A percentile compares a stretch with the other conserved stretches of the same genome.
Evolutionary conservation across 192 early-diverging fungal genomes (phyloP).

Genomic region (Haplosporangium gracile): DNA sequence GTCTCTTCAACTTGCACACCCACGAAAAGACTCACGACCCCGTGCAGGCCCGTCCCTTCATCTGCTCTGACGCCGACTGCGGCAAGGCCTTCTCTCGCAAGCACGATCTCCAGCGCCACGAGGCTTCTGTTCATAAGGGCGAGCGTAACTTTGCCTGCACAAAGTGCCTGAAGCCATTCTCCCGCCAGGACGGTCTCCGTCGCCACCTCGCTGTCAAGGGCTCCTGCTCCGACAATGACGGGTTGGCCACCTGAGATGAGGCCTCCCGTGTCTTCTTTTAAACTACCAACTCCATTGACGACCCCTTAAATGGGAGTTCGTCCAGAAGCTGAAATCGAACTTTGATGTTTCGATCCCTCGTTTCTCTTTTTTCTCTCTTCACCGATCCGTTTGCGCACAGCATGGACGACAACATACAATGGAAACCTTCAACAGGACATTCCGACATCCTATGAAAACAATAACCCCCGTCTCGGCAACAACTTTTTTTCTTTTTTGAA

Average conservation of each 20-base stretch:
- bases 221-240: slow-evolving; percentile 50
- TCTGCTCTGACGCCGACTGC: slow-evolving; percentile 65
- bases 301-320: slow-evolving; percentile 25
- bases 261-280: slow-evolving; percentile 42
- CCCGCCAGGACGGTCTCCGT: slow-evolving; percentile 75
- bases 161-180: slow-evolving; percentile 68
- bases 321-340: background rate
- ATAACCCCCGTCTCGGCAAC: slow-evolving; percentile 24
- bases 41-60: slow-evolving; percentile 69
- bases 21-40: slow-evolving; percentile 78
- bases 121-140: slow-evolving; percentile 72
- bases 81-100: slow-evolving; percentile 72
- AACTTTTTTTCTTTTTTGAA: slow-evolving; percentile 18
- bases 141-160: slow-evolving; percentile 70
- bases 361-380: slow-evolving; percentile 39
- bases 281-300: slow-evolving; percentile 23
- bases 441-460: slow-evolving; percentile 29
- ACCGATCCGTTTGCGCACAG: slow-evolving; percentile 27
- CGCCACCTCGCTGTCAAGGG: slow-evolving; percentile 64
- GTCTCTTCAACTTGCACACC: slow-evolving; percentile 77
- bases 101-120: slow-evolving; percentile 80
- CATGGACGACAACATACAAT: slow-evolving; percentile 34
- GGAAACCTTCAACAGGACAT: slow-evolving; percentile 56
- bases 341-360: slow-evolving; percentile 19
- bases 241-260: slow-evolving; percentile 56